These are phyloP conservation scores for Elongisporangium prolatum DNA, from an alignment of 352 stramenopile species.

Conservation along the genomic window DNA sequence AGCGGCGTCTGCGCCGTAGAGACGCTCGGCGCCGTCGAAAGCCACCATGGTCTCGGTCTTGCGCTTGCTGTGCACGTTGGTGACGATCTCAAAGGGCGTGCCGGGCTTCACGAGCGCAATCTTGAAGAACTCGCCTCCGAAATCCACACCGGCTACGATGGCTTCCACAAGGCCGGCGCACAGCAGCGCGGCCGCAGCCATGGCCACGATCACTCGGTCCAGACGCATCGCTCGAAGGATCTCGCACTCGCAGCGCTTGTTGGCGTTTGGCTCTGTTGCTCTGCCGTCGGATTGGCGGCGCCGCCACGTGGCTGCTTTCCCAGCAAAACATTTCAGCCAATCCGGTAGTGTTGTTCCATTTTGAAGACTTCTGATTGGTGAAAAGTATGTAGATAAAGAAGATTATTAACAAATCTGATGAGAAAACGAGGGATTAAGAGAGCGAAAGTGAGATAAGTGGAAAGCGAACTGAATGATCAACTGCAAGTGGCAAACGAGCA, in stretches of 20 bases:
- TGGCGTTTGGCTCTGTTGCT: not conserved
- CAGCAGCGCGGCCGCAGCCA: constrained; percentile 30
- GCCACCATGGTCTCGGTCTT: constrained; percentile 95
- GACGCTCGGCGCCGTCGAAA: constrained; percentile 89
- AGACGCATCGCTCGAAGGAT: not conserved
- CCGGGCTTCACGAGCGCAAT: constrained; percentile 89
- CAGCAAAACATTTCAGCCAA: constrained; percentile 4
- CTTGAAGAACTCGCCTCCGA: constrained; percentile 92
- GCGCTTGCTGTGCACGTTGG: constrained; percentile 97
- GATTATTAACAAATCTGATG: not conserved
- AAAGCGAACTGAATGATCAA: no score
- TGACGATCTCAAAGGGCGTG: constrained; percentile 96
- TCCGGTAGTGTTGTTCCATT: not conserved
- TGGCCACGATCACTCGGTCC: constrained; percentile 14
- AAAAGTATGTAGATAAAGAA: not conserved
- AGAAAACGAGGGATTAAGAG: not conserved
- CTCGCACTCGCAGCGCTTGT: not conserved
- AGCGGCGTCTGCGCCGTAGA: constrained; percentile 94
- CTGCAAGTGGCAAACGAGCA: no score
- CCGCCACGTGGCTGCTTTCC: not conserved
- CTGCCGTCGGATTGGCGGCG: not conserved
- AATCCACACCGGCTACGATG: constrained; percentile 90
- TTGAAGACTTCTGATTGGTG: not conserved
- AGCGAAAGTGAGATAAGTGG: not conserved
- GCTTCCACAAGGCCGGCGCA: constrained; percentile 26